These are phyloP conservation scores for Haematococcus sp. DNA, from an alignment of 139 green algal genomes.

Conservation along the genomic window DNA sequence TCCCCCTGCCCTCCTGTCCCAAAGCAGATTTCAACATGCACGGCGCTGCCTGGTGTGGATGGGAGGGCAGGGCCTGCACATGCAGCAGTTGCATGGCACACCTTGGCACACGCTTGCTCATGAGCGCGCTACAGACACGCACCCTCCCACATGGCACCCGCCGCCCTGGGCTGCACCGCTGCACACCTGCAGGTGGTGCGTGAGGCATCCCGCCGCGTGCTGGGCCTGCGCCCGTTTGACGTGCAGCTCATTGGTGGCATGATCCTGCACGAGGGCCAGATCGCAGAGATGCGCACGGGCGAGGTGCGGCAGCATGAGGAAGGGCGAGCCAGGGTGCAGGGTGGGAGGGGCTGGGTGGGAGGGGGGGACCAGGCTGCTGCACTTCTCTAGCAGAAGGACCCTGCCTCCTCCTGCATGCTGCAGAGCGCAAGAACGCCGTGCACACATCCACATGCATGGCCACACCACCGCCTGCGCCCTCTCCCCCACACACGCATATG, in stretches of 20 bases:
- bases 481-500: no score
- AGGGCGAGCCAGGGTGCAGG: no score
- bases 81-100: no score
- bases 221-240: constrained; percentile 96
- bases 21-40: neutral
- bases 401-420: neutral
- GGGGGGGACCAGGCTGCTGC: neutral
- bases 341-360: no score
- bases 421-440: neutral
- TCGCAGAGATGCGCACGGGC: constrained; percentile 95
- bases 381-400: neutral
- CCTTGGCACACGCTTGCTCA: no score
- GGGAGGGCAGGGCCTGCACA: no score
- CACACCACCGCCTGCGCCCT: no score
- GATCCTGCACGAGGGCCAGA: constrained; percentile 87
- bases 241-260: constrained; percentile 97
- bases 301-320: neutral
- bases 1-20: neutral
- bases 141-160: neutral
- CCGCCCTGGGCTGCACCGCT: neutral
- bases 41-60: no score
- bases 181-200: constrained; percentile 74
- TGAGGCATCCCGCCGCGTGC: constrained; percentile 87
- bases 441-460: neutral
- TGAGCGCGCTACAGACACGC: constrained; percentile 1